Evolutionary conservation across 169 alveolate genomes (phyloP).

Genomic region (Plasmodium gallinaceum): DNA sequence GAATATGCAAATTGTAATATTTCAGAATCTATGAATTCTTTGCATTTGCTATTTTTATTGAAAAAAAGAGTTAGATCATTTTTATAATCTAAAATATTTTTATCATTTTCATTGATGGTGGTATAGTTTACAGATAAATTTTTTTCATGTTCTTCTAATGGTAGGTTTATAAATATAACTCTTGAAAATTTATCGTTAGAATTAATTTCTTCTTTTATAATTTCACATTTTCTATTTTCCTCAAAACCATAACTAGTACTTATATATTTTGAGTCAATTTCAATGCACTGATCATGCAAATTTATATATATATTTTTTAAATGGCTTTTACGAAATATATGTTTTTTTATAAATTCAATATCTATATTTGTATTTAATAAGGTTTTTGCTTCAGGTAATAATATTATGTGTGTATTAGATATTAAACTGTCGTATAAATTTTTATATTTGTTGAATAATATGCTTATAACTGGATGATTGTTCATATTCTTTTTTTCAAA

Average conservation of each 20-base stretch:
- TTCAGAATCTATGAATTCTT: slow-evolving; percentile 33
- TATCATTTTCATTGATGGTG: slow-evolving; percentile 5
- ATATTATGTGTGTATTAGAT: slow-evolving; percentile 35
- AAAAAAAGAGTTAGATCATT: slow-evolving; percentile 36
- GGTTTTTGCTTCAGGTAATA: slow-evolving; percentile 66
- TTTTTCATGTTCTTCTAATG: slow-evolving; percentile 27
- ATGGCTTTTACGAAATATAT: slow-evolving; percentile 61
- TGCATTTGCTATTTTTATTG: slow-evolving; percentile 32
- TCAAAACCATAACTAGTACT: slow-evolving; percentile 69
- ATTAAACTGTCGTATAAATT: slow-evolving; percentile 25
- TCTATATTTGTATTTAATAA: slow-evolving; percentile 44
- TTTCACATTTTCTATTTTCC: slow-evolving; percentile 63
- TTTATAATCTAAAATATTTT: slow-evolving; percentile 6
- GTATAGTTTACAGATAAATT: background rate
- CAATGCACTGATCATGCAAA: slow-evolving; percentile 58
- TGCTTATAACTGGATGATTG: slow-evolving; percentile 66
- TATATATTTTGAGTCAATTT: slow-evolving; percentile 47
- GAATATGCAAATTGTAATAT: slow-evolving; percentile 32
- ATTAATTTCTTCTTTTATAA: slow-evolving; percentile 69
- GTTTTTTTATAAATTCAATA: slow-evolving; percentile 58
- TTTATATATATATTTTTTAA: slow-evolving; percentile 57
- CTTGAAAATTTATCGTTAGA: slow-evolving; percentile 58
- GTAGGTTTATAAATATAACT: slow-evolving; percentile 50
- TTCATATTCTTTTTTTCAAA: slow-evolving; percentile 4
- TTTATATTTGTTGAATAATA: slow-evolving; percentile 46